Evolutionary conservation across 2,329 filamentous ascomycete species (phyloP).

Genomic region (Parastagonospora nodorum): DNA sequence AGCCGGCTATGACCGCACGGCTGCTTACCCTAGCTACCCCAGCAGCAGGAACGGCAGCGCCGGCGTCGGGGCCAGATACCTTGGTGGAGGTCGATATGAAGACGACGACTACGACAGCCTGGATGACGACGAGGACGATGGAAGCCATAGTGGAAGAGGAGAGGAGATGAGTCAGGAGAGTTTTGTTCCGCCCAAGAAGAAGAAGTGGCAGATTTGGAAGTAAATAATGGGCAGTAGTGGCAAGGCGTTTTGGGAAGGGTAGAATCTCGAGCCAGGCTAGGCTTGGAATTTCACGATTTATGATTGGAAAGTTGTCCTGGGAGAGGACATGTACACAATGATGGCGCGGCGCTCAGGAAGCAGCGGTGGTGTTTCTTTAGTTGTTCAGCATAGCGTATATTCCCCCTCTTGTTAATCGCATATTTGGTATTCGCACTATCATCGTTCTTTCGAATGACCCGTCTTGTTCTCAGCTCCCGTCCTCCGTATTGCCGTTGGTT

Average conservation of each 20-base stretch:
- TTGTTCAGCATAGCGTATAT: slow-evolving; percentile 1
- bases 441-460: too few species aligned
- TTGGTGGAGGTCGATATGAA: slow-evolving; percentile 37
- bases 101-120: slow-evolving; percentile 35
- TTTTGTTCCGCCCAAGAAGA: slow-evolving; percentile 44
- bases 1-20: slow-evolving; percentile 26
- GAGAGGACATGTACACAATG: neutral
- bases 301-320: neutral
- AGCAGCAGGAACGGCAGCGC: slow-evolving; percentile 24
- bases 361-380: neutral
- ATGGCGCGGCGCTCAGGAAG: neutral
- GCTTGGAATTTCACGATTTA: neutral
- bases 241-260: neutral
- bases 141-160: slow-evolving; percentile 34
- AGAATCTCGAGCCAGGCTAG: neutral
- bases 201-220: slow-evolving; percentile 46
- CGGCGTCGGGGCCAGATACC: slow-evolving; percentile 37
- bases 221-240: neutral
- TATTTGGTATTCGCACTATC: neutral
- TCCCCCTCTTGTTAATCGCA: neutral
- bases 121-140: slow-evolving; percentile 26
- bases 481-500: too few species aligned
- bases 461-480: too few species aligned
- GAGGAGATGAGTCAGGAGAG: slow-evolving; percentile 35
- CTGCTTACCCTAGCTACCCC: slow-evolving; percentile 26